These are phyloP conservation scores for Ogataea populi-albae DNA, from an alignment of 805 yeast species.

Conservation along the genomic window DNA sequence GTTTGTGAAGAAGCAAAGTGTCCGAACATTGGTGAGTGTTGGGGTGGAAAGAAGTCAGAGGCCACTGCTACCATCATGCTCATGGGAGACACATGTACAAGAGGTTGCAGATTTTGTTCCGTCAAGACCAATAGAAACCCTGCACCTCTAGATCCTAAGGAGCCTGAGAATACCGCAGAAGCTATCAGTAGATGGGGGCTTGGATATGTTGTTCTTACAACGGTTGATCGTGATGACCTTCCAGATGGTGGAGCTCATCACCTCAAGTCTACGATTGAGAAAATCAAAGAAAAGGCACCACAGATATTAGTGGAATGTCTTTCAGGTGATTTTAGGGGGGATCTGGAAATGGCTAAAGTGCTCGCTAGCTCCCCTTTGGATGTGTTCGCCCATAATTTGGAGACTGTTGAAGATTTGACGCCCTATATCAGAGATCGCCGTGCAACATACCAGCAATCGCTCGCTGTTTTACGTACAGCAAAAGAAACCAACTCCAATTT, in stretches of 20 bases:
- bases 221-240: slow-evolving; percentile 96
- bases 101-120: slow-evolving; percentile 98
- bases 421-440: slow-evolving; percentile 95
- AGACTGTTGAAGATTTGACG: slow-evolving; percentile 92
- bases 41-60: slow-evolving; percentile 95
- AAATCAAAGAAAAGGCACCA: slow-evolving; percentile 84
- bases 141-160: slow-evolving; percentile 86
- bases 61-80: slow-evolving; percentile 98
- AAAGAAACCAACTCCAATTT: slow-evolving; percentile 71
- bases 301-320: slow-evolving; percentile 89
- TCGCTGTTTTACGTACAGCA: slow-evolving; percentile 75
- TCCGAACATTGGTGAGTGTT: slow-evolving; percentile 99
- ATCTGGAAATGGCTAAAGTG: slow-evolving; percentile 70
- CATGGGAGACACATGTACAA: slow-evolving; percentile 96
- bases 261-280: slow-evolving; percentile 79
- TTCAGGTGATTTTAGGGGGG: slow-evolving; percentile 95
- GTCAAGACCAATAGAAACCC: slow-evolving; percentile 92
- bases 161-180: slow-evolving; percentile 97
- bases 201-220: slow-evolving; percentile 95
- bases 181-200: slow-evolving; percentile 97
- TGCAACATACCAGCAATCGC: slow-evolving; percentile 89
- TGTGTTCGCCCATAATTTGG: slow-evolving; percentile 95
- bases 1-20: slow-evolving; percentile 99
- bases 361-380: slow-evolving; percentile 87
- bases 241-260: slow-evolving; percentile 92